Base-by-base conservation (phyloP, 768 basidiomycete species). In the Scleroderma citrinum region DNA sequence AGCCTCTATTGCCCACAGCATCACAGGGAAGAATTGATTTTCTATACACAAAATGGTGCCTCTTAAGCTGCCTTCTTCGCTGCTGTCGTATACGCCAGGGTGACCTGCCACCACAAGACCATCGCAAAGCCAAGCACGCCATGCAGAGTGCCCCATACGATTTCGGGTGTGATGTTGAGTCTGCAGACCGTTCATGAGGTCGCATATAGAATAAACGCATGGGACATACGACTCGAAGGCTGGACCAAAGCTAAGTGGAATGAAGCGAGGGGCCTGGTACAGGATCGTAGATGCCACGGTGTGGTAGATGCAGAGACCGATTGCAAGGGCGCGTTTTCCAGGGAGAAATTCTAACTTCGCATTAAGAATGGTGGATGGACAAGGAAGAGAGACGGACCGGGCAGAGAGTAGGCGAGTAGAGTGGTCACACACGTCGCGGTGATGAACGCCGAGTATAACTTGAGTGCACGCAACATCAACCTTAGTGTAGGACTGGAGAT, bases 71-170 rank as follows among this genome's bases (percentile, higher is more conserved):
- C 47, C 39, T 52, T 55, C 23, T 72, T 68, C 29, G 72, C 65
- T 58, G 74, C 65, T 20, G 66, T 67, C 23, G 76, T 70, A 34
- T 78, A 67, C 30, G 71, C 76, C 43, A 89, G 68, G 2, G 87
- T 91, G 16, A 63, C 71, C 67, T 92, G 89, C 89, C 89, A 92
- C 89, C 89, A 92, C 3, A 77, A 62, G 7, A 85, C 77, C 75
- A 91, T 83, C 46, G 75, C 76, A 6, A 91, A 64, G 11, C 87
- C 83, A 30, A 91, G 50, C 40, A 86, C 16, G 16, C 89, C 89
- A 55, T 92, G 89, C 17, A 79, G 58, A 6, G 74, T 76, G 0
- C 86, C 87, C 87, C 88, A 90, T 1, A 80, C 66, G 23, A 70
- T 61, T 63, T 92, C 89, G 0, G 89, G 89, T 0, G 86, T 88